A percentile compares a stretch with the other conserved stretches of the same genome.
Evolutionary conservation across 169 alveolate species (phyloP).

Genomic region (Plasmodium vinckei): DNA sequence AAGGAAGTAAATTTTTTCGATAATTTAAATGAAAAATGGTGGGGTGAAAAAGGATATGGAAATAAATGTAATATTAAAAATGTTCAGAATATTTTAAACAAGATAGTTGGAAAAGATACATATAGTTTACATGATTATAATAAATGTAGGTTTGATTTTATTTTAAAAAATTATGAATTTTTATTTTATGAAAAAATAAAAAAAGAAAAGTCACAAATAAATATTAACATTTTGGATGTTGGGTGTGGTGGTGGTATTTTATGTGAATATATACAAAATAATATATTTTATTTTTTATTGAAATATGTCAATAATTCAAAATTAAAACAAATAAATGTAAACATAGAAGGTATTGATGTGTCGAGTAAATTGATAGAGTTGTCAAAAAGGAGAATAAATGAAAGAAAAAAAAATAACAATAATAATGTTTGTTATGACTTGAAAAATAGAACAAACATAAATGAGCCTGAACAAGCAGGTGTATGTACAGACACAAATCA

Average conservation of each 20-base stretch:
- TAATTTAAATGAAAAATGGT: constrained; percentile 26
- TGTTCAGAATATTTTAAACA: background rate
- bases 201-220: background rate
- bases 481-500: background rate
- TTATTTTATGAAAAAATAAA: constrained; percentile 24
- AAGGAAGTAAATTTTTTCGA: constrained; percentile 27
- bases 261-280: constrained; percentile 44
- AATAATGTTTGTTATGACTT: background rate
- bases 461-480: background rate
- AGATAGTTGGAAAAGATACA: constrained; percentile 24
- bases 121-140: constrained; percentile 62
- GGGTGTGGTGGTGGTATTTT: constrained; percentile 68
- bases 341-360: constrained; percentile 54
- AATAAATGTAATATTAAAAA: background rate
- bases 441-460: background rate
- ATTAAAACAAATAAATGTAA: background rate
- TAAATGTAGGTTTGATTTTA: constrained; percentile 33
- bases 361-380: constrained; percentile 31
- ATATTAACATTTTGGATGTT: constrained; percentile 35
- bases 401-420: background rate
- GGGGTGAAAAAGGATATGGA: constrained; percentile 17
- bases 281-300: constrained; percentile 26
- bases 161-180: constrained; percentile 41
- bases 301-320: background rate
- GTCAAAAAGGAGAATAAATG: constrained; percentile 1